phyloP scores from a whole-genome alignment of 331 rosid species.

The Malus hybrid region DNA sequence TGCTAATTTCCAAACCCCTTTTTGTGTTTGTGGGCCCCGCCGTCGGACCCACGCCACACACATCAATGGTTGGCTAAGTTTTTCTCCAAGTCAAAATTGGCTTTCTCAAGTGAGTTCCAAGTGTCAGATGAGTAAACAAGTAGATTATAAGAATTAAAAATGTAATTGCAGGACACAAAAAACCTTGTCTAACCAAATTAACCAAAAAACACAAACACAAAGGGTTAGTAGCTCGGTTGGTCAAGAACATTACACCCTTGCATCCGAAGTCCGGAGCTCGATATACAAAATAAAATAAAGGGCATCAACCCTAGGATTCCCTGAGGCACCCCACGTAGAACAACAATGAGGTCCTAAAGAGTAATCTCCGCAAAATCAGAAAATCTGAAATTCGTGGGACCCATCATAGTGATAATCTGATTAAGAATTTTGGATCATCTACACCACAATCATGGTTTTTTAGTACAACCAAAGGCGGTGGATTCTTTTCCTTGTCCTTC shows the following conservation, averaged over 20 bases:
- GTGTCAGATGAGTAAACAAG: not conserved
- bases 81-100: not conserved
- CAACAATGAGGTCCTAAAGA: constrained; percentile 8
- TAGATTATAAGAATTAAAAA: not conserved
- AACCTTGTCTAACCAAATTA: not conserved
- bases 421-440: constrained; percentile 14
- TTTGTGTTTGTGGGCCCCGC: not conserved
- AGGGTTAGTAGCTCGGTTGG: too few relatives aligned
- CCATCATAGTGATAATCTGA: constrained; percentile 33
- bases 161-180: not conserved
- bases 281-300: not conserved
- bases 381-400: constrained; percentile 11
- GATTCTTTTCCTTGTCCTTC: not conserved
- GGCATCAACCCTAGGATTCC: constrained; percentile 39
- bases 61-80: not conserved
- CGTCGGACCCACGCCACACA: not conserved
- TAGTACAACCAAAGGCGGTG: not conserved
- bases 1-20: not conserved
- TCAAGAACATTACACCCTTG: too few relatives aligned
- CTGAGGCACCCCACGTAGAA: constrained; percentile 9
- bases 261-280: too few relatives aligned
- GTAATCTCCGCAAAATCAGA: constrained; percentile 6
- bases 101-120: not conserved
- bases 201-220: not conserved
- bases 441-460: constrained; percentile 17